These are phyloP conservation scores for Coemansia sp. DNA, from an alignment of 192 early-diverging fungal genomes.

Conservation along the genomic window DNA sequence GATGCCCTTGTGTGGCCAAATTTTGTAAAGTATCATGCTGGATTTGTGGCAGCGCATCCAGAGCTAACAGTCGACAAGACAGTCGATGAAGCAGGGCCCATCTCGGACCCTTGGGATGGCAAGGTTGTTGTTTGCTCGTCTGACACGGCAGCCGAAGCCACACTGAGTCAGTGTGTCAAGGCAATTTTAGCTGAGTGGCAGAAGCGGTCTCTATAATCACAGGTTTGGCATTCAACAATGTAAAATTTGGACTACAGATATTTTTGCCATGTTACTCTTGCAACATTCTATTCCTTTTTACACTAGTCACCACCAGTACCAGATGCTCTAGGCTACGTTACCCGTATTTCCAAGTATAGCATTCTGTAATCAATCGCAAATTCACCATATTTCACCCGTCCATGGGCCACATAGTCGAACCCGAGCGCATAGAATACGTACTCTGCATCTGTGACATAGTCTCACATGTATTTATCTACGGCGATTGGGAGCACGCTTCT, in stretches of 20 bases:
- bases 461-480: conserved; percentile 75
- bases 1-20: conserved; percentile 79
- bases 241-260: too few relatives aligned
- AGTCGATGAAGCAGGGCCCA: not conserved
- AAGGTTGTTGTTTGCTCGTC: conserved; percentile 43
- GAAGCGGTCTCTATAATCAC: not conserved
- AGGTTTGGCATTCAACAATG: too few relatives aligned
- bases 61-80: not conserved
- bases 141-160: conserved; percentile 19
- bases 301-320: too few relatives aligned
- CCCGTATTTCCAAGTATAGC: too few relatives aligned
- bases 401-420: conserved; percentile 90
- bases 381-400: conserved; percentile 90
- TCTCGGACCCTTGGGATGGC: not conserved
- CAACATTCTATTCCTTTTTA: too few relatives aligned
- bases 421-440: conserved; percentile 91
- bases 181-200: conserved; percentile 22
- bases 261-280: too few relatives aligned
- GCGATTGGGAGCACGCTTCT: conserved; percentile 70
- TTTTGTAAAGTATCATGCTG: conserved; percentile 51
- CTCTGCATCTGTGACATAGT: conserved; percentile 79
- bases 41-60: conserved; percentile 22
- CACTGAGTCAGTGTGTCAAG: conserved; percentile 16
- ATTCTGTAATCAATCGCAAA: conserved; percentile 84
- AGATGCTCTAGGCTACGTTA: too few relatives aligned